Evolutionary conservation across 345 rosid genomes (phyloP), one percentile per base, ranked within the genome.

Genomic region (Euclidium syriacum): DNA sequence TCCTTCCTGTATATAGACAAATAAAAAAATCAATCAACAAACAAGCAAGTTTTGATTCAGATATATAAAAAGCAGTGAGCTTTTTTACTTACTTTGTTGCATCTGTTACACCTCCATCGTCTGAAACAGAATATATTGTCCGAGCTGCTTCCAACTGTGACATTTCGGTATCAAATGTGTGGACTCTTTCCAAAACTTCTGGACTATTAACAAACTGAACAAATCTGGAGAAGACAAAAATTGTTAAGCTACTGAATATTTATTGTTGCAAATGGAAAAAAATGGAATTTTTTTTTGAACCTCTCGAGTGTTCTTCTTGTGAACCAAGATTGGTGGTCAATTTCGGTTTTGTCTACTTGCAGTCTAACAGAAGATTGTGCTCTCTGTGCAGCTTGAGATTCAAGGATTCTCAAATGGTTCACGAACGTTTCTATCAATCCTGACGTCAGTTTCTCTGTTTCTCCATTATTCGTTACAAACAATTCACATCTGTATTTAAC

Each of bases 111-210:
- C 62, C 56, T 61, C 73, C 73, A 52, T 69, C 33, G 12, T 52
- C 62, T 61, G 42, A 34, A 43, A 52, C n/a, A 41, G 4, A 84
- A 64, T 89, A 92, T 65, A 90, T 79, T 71, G 67, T 85, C 22
- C 81, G 82, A 34, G 99, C 99, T 44, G 84, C 88, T 80, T 94
- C 97, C 79, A 89, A 78, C 65, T 90, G 97, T 72, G 95, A 90
- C 95, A 94, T 84, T 77, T 94, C 99, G 2, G 67, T 76, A 80
- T 89, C 96, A 73, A 64, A 73, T 75, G 82, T 79, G 76, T 73
- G 84, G 58, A 87, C 96, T 72, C 76, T 75, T 55, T 83, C 97
- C 82, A 94, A 73, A 52, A 85, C 71, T 80, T 89, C 91, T 6
- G 98, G 96, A 47, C 84, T 81, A 61, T 84, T 84, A 64, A 92